Percentiles rank a stretch among this genome's conserved stretches.
These are phyloP conservation scores for Coleophoma eucalyptorum DNA, from an alignment of 2,329 filamentous ascomycete species.

Conservation along the genomic window DNA sequence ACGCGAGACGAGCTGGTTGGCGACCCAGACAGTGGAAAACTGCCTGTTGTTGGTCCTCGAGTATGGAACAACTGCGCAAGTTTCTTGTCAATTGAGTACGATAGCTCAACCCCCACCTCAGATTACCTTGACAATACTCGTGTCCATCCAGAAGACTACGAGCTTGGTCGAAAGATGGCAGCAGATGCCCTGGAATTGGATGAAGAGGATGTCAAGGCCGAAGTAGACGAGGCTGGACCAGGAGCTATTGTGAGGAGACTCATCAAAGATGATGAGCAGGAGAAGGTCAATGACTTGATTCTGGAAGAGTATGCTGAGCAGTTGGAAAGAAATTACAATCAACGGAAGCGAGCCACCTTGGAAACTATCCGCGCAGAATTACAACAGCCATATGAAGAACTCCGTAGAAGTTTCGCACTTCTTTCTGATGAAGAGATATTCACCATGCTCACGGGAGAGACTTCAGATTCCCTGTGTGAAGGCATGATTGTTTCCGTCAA, in stretches of 20 bases:
- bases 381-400: conserved; percentile 88
- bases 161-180: conserved; percentile 96
- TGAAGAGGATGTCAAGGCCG: conserved; percentile 95
- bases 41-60: conserved; percentile 78
- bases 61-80: conserved; percentile 98
- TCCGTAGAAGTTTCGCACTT: conserved; percentile 73
- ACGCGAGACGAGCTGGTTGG: conserved; percentile 86
- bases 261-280: conserved; percentile 90
- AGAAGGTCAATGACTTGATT: conserved; percentile 93
- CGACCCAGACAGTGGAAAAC: conserved; percentile 73
- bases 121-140: conserved; percentile 96
- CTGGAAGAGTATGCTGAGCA: conserved; percentile 97
- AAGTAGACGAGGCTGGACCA: conserved; percentile 84
- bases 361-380: conserved; percentile 95
- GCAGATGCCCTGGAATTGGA: conserved; percentile 95
- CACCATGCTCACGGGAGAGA: conserved; percentile 96
- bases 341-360: conserved; percentile 90
- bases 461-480: conserved; percentile 73
- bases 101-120: conserved; percentile 73
- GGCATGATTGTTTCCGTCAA: conserved; percentile 92
- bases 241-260: conserved; percentile 91
- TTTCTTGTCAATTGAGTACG: conserved; percentile 88
- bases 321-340: conserved; percentile 86
- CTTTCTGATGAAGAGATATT: conserved; percentile 79
- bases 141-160: conserved; percentile 97